A percentile compares a stretch with the other conserved stretches of the same genome.
phyloP scores from a whole-genome alignment of 805 yeast genomes.

The Candida ipomoeae region DNA sequence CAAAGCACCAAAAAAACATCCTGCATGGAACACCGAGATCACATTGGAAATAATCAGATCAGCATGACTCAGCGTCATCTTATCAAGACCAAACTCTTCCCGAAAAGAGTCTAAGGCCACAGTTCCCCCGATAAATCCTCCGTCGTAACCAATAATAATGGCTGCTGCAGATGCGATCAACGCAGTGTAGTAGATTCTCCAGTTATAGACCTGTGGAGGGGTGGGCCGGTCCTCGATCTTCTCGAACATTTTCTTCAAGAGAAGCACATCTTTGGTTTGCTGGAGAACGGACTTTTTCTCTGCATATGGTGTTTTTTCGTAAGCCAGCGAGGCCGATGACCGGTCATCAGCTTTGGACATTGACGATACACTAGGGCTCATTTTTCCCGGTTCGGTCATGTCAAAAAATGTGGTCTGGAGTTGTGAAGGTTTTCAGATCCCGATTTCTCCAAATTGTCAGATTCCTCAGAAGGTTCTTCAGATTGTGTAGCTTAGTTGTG shows the following conservation, averaged over 20 bases:
- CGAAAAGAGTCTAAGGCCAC: slow-evolving; percentile 31
- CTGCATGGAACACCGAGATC: slow-evolving; percentile 38
- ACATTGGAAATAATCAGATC: slow-evolving; percentile 27
- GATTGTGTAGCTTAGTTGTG: no score
- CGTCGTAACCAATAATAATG: slow-evolving; percentile 39
- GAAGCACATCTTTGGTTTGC: slow-evolving; percentile 12
- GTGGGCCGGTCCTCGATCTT: slow-evolving; percentile 38
- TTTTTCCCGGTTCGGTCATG: not conserved
- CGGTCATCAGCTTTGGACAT: slow-evolving; percentile 5
- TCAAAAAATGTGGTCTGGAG: no score
- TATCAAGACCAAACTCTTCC: slow-evolving; percentile 30
- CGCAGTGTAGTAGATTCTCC: slow-evolving; percentile 32
- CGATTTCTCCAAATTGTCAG: no score
- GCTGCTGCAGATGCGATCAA: slow-evolving; percentile 37
- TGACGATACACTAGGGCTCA: not conserved
- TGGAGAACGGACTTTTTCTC: slow-evolving; percentile 7
- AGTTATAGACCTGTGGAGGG: slow-evolving; percentile 35
- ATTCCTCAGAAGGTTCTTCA: no score
- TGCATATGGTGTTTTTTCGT: not conserved
- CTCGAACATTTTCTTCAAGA: slow-evolving; percentile 22
- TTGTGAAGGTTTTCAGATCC: no score
- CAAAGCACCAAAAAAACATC: slow-evolving; percentile 38
- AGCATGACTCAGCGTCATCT: slow-evolving; percentile 19
- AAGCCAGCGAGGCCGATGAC: slow-evolving; percentile 1
- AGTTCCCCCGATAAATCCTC: slow-evolving; percentile 40